These are phyloP conservation scores for Cerioporus squamosus DNA, from an alignment of 1,284 basidiomycete genomes.

Conservation along the genomic window DNA sequence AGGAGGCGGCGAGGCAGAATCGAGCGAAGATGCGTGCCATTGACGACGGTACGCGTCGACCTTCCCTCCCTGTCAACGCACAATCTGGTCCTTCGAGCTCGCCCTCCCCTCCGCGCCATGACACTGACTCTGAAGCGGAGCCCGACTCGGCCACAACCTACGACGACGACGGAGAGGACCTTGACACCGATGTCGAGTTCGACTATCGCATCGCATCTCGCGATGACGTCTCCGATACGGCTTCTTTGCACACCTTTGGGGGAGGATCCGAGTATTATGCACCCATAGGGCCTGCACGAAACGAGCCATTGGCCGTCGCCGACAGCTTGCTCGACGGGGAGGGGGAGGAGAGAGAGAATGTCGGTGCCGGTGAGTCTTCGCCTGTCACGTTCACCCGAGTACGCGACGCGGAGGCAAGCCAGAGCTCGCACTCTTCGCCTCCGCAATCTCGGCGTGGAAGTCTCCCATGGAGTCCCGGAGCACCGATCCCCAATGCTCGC, in stretches of 20 bases:
- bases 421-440: constrained; percentile 18
- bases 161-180: constrained; percentile 30
- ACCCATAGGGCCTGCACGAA: constrained; percentile 6
- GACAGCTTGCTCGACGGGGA: constrained; percentile 14
- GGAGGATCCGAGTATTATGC: constrained; percentile 32
- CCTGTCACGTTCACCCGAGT: constrained; percentile 30
- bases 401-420: constrained; percentile 21
- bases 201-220: constrained; percentile 29
- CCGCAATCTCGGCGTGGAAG: constrained; percentile 26
- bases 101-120: constrained; percentile 12
- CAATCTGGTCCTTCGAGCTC: constrained; percentile 17
- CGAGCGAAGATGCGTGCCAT: constrained; percentile 52
- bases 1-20: constrained; percentile 34
- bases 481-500: constrained; percentile 9
- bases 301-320: constrained; percentile 41
- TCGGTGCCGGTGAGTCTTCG: constrained; percentile 30
- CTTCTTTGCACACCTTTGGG: constrained; percentile 55
- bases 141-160: constrained; percentile 23
- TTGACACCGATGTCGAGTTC: constrained; percentile 45
- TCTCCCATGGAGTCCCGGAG: constrained; percentile 30
- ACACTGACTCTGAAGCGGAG: constrained; percentile 25
- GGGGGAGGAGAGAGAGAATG: constrained; percentile 39
- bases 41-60: constrained; percentile 49
- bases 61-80: constrained; percentile 46
- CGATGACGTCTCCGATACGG: constrained; percentile 43